phyloP scores from a whole-genome alignment of 257 asterid genomes.

The Euphrasia confusa region DNA sequence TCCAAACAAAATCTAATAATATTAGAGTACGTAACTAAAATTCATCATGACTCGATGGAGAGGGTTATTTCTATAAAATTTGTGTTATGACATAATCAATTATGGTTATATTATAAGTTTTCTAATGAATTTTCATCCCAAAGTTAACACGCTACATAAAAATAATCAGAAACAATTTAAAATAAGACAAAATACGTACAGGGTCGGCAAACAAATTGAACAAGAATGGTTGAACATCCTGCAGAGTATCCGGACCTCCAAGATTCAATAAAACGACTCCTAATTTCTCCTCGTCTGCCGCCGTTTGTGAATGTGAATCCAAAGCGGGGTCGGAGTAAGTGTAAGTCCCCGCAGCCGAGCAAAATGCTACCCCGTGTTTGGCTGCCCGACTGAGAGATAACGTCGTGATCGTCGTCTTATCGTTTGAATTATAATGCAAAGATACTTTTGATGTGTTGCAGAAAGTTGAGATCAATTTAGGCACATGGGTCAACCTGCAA shows the following conservation, averaged over 20 bases:
- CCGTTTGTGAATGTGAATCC: slow-evolving; percentile 36
- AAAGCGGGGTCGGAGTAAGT: slow-evolving; percentile 34
- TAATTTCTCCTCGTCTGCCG: slow-evolving; percentile 47
- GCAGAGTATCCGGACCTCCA: slow-evolving; percentile 92
- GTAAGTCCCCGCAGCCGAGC: slow-evolving; percentile 38
- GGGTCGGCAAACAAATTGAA: slow-evolving; percentile 92
- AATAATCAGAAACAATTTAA: no score
- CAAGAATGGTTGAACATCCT: slow-evolving; percentile 90
- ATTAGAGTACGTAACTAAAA: no score
- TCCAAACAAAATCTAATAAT: not conserved
- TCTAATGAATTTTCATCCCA: no score
- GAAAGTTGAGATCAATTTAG: slow-evolving; percentile 28
- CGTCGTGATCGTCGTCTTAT: slow-evolving; percentile 25
- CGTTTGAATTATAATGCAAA: slow-evolving; percentile 22
- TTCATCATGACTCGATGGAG: no score
- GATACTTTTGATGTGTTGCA: slow-evolving; percentile 24
- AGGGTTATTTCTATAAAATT: no score
- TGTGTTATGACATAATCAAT: no score
- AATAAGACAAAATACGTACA: slow-evolving; percentile 36
- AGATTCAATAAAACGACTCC: slow-evolving; percentile 93
- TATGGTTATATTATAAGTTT: no score
- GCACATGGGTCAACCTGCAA: slow-evolving; percentile 41
- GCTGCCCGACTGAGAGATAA: slow-evolving; percentile 31
- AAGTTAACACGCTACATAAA: no score
- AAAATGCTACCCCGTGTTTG: slow-evolving; percentile 40